phyloP scores from a whole-genome alignment of 106 monocot species.

The Dendrobium huoshanense region DNA sequence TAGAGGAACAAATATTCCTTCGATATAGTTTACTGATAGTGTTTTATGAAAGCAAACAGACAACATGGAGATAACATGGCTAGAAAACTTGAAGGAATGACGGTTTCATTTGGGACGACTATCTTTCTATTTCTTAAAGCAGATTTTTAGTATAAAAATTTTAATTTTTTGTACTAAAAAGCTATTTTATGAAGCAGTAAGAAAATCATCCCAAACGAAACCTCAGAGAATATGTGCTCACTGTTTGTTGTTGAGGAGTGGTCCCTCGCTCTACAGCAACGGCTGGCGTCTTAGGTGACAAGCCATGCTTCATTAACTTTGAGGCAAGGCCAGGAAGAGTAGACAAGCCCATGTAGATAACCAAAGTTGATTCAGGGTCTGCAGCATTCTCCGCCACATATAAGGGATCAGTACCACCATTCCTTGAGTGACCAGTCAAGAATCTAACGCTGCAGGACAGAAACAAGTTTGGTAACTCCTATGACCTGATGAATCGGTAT shows the following conservation, averaged over 20 bases:
- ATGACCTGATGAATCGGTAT: not conserved
- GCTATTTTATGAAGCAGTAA: too few relatives aligned
- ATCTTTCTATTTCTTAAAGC: too few relatives aligned
- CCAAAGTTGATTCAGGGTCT: slow-evolving; percentile 81
- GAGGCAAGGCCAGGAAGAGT: slow-evolving; percentile 67
- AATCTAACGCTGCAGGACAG: slow-evolving; percentile 70
- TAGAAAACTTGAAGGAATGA: not conserved
- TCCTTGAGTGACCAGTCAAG: slow-evolving; percentile 91
- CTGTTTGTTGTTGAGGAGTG: slow-evolving; percentile 83
- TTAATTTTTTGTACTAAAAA: too few relatives aligned
- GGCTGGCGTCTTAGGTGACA: slow-evolving; percentile 66
- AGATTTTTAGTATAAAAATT: too few relatives aligned
- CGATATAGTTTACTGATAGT: not conserved
- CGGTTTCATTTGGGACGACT: too few relatives aligned
- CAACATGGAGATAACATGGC: not conserved
- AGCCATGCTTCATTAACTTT: slow-evolving; percentile 64
- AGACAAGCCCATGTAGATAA: slow-evolving; percentile 94
- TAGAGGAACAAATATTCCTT: not conserved
- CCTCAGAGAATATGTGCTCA: slow-evolving; percentile 12
- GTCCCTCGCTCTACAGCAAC: slow-evolving; percentile 96
- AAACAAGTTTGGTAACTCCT: not conserved
- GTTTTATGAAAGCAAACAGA: not conserved
- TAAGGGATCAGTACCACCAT: slow-evolving; percentile 84
- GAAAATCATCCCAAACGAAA: too few relatives aligned
- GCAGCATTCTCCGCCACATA: slow-evolving; percentile 74